Evolutionary conservation across 352 stramenopile species (phyloP), one percentile per base, ranked within the genome.

Genomic region (Phytophthora palmivora): DNA sequence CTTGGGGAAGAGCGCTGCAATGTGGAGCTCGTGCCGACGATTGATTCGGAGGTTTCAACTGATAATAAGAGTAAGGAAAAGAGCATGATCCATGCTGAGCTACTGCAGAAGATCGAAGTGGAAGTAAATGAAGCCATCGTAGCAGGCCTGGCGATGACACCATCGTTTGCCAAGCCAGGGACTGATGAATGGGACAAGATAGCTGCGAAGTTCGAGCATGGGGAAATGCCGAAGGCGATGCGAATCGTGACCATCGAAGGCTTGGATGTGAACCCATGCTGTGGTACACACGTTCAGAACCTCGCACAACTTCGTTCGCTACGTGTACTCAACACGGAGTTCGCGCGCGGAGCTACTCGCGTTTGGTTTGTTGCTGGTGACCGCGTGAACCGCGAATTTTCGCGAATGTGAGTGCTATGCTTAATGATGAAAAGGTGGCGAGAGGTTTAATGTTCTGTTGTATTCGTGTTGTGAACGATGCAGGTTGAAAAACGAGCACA

Each of bases 251-350:
- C 74, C 15, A 96, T 97, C 41, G 84, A 89, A 39, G 84, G 80
- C 8, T 28, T 97, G 15, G 89, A 97, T 67, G 59, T 69, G 33
- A 97, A 97, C 63, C 86, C 89, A 24, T 97, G 89, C 77, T 96
- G 89, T 50, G 89, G 89, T 33, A 97, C 89, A 11, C 89, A 97
- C 67, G 88, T 97, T 9, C 66, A 87, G 44, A 89, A 77, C 45
- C 44, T 88, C 8, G 65, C 78, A 14, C 79, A 95, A 36, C 55
- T 97, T 26, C 87, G 81, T 62, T 84, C 79, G 34, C 65, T 97
- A 53, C 86, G 87, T 34, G 58, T 97, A 9, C 66, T 97, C 6
- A 86, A 79, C 58, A 81, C 76, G 11, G 88, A 96, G 48, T 79
- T 74, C n/a, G 74, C 82, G 14, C 83, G 85, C 4, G 76, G 75